Percentiles rank a stretch among this genome's conserved stretches.
phyloP scores from a whole-genome alignment of 352 stramenopile genomes.

The Phytophthora crassamura region DNA sequence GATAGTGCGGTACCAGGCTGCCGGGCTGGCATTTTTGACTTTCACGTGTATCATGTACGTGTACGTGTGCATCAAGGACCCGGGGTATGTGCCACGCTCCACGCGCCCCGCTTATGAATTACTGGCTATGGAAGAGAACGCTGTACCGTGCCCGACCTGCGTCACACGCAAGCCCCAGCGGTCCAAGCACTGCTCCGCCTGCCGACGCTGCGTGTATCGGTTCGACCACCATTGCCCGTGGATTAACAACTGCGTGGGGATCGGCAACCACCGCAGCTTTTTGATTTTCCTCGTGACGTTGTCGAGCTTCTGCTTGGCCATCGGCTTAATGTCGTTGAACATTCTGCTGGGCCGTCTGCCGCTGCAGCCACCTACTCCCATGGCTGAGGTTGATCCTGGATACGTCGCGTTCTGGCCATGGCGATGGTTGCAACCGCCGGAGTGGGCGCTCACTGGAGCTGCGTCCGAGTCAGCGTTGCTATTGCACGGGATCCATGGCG shows the following conservation, averaged over 20 bases:
- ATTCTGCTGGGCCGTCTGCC: conserved; percentile 56
- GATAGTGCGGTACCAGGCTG: conserved; percentile 31
- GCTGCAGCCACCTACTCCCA: conserved; percentile 36
- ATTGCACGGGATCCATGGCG: conserved; percentile 60
- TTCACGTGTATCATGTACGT: conserved; percentile 70
- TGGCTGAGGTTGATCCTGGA: background rate
- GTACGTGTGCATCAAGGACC: conserved; percentile 83
- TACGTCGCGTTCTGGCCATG: conserved; percentile 21
- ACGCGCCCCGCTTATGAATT: conserved; percentile 74
- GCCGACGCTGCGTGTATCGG: conserved; percentile 76
- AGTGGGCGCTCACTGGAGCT: conserved; percentile 29
- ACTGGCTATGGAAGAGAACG: conserved; percentile 67
- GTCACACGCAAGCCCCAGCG: conserved; percentile 77
- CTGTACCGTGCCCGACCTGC: conserved; percentile 80
- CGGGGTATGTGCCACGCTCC: conserved; percentile 73
- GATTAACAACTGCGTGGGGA: conserved; percentile 88
- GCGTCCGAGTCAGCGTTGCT: conserved; percentile 49
- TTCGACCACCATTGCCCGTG: conserved; percentile 90
- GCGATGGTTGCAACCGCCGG: conserved; percentile 34
- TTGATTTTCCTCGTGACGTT: conserved; percentile 70
- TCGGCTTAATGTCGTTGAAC: conserved; percentile 52
- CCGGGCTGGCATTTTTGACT: conserved; percentile 46
- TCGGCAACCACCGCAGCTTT: conserved; percentile 78
- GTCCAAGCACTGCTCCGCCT: conserved; percentile 86
- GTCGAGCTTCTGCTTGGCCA: conserved; percentile 53